Percentiles rank a stretch among this genome's conserved stretches.
Evolutionary conservation across 305 asterid genomes (phyloP).

Genomic region (Rubia peregrina): DNA sequence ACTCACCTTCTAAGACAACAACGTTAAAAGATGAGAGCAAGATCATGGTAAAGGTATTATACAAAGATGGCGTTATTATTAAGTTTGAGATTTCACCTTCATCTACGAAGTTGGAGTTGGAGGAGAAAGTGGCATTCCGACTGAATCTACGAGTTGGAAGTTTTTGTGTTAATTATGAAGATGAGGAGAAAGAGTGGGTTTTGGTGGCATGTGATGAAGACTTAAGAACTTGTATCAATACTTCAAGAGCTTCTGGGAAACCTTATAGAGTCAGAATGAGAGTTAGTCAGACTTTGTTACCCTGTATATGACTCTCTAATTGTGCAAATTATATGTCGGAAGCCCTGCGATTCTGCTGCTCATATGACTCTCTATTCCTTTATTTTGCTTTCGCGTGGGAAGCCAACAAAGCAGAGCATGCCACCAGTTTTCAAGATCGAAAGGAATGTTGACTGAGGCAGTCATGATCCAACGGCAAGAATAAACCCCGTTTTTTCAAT

Average conservation of each 20-base stretch:
- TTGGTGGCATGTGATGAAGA: no score
- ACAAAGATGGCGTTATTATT: constrained; percentile 28
- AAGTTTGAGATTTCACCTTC: constrained; percentile 25
- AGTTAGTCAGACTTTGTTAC: not conserved
- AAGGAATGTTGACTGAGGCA: no score
- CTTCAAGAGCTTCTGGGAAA: not conserved
- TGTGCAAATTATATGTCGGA: no score
- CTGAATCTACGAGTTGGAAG: constrained; percentile 41
- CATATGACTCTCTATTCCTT: no score
- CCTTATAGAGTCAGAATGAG: constrained; percentile 2
- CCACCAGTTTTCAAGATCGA: no score
- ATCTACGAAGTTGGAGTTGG: constrained; percentile 32
- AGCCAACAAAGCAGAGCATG: no score
- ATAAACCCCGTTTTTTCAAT: no score
- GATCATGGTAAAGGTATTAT: constrained; percentile 38
- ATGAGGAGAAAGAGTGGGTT: no score
- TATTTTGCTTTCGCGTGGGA: no score
- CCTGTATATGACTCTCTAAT: no score
- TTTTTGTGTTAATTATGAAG: constrained; percentile 44
- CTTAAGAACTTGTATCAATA: constrained; percentile 15
- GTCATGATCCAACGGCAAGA: no score
- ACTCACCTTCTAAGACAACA: not conserved
- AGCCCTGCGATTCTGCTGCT: no score
- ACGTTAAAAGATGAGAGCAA: not conserved
- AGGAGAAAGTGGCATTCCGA: constrained; percentile 46